Evolutionary conservation across 768 basidiomycete species (phyloP), one percentile per base, ranked within the genome.

Genomic region (Russula virescens): DNA sequence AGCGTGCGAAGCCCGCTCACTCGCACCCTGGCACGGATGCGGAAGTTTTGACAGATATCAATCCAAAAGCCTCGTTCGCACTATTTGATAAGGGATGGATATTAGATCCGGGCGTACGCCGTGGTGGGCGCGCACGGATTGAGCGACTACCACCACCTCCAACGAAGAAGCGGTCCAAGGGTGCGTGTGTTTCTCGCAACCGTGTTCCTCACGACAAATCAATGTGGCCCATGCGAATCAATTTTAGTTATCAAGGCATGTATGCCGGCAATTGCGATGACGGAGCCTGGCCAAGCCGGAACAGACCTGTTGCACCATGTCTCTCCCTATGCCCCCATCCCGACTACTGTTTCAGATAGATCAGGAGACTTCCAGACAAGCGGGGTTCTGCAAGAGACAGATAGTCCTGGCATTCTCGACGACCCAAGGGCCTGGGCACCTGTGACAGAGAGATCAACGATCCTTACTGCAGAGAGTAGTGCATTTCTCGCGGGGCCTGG

Each of bases 31-130:
- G 77, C 16, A 77, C 78, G 2, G 70, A 78, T 2, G 81, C 86
- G 5, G 79, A 81, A 26, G 75, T 89, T 58, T 86, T 91, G 3
- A 80, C 85, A n/a, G 78, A 85, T 46, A 83, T 95, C 35, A 88
- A 88, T 70, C 80, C 81, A 47, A 81, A 83, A 58, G 81, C 81
- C 47, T 87, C 86, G 21, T 97, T 96, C 78, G 82, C 78, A 70
- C 74, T 87, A 75, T 96, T 96, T 75, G 87, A 97, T 62, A 77
- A 79, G 25, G 94, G 94, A 0, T 95, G 92, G 93, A 91, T 96
- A 9, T 74, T 95, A 16, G 89, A 91, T 25, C 77, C 84, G 2
- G 89, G 88, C 38, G 81, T 84, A 55, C 81, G 83, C 66, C 80
- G 93, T 35, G 81, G 85, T 34, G 84, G 84, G 23, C 76, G 88